Conservation (phyloP, 1,284 basidiomycete species). For the Coriolopsis trogii region DNA sequence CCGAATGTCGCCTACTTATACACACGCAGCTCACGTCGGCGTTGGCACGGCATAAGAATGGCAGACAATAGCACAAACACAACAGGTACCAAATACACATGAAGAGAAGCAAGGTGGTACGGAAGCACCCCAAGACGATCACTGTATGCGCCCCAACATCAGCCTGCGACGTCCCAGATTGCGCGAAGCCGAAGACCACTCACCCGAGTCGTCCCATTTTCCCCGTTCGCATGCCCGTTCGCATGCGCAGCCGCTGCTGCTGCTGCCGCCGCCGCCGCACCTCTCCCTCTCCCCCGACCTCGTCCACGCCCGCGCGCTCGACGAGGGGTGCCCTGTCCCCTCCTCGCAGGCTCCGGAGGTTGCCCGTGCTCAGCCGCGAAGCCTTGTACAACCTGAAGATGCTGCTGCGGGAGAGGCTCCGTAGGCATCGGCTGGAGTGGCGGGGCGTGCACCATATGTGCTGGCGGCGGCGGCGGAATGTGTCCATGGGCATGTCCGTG, state of each 20-base stretch:
- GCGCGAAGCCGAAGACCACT: background rate
- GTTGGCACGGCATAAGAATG: too few relatives aligned
- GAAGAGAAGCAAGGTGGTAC: too few relatives aligned
- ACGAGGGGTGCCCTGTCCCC: slow-evolving; percentile 1
- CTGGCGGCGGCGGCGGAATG: background rate
- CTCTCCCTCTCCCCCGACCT: slow-evolving; percentile 7
- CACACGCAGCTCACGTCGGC: too few relatives aligned
- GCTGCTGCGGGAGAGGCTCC: slow-evolving; percentile 6
- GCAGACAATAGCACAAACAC: too few relatives aligned
- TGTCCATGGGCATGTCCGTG: background rate
- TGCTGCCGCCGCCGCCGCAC: background rate
- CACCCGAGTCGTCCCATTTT: slow-evolving; percentile 2
- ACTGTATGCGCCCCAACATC: too few relatives aligned
- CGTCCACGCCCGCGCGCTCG: slow-evolving; percentile 17
- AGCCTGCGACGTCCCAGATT: background rate
- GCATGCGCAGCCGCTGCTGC: slow-evolving; percentile 6
- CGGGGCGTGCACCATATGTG: background rate
- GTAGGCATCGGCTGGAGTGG: slow-evolving; percentile 3
- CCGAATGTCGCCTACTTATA: too few relatives aligned
- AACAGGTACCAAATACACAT: too few relatives aligned
- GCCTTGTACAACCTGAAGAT: background rate
- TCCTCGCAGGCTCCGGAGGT: background rate
- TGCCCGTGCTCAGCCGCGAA: slow-evolving; percentile 2
- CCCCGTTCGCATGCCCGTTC: slow-evolving; percentile 15
- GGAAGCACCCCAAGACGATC: too few relatives aligned